Base-by-base conservation (phyloP, 2,329 filamentous ascomycete species). In the Penicillium expansum region DNA sequence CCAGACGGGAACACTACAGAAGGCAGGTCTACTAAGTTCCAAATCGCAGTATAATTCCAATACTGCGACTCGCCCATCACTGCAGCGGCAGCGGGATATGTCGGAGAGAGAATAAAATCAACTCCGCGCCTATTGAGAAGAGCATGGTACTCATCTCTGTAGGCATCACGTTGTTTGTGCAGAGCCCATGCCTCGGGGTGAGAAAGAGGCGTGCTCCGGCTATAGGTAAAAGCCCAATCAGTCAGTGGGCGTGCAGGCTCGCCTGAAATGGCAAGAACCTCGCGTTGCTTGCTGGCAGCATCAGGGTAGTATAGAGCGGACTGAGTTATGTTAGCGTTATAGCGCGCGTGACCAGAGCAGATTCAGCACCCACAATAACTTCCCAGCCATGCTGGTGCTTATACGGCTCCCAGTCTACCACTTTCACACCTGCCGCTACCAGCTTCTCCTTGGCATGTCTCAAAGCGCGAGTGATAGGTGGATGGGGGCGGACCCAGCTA, bases 401-500 rank as follows among this genome's bases (percentile, higher is more conserved):
- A 41, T 70, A 72, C 3, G 70, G 70, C n/a, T 73, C 64, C 70
- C 70, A 73, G 51, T 73, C 67, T 8, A 73, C 59, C n/a, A 73
- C 67, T n/a, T 67, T 74, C 55, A 82, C 70, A 1, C 79, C 80
- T 1, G 81, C 73, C 52, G 75, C 77, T n/a, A 78, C 58, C 1
- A 66, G 45, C 61, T 67, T 67, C 39, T 65, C 45, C 57, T 67
- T 67, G 14, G 60, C 62, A 11, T 60, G 38, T 30, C 56, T 55
- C 20, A 66, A 53, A 1, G 58, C 62, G 1, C 64, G 63, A 29
- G 56, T 59, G 9, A 66, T 53, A 4, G 64, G 87, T 3, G 88
- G 86, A 50, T 89, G 88, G 0, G 88, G 87, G 6, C 72, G 77
- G 5, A 88, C 86, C 48, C 86, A 77, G 10, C 69, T 73, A 20